phyloP scores from a whole-genome alignment of 2,329 filamentous ascomycete genomes.

The Cytospora paraplurivora region DNA sequence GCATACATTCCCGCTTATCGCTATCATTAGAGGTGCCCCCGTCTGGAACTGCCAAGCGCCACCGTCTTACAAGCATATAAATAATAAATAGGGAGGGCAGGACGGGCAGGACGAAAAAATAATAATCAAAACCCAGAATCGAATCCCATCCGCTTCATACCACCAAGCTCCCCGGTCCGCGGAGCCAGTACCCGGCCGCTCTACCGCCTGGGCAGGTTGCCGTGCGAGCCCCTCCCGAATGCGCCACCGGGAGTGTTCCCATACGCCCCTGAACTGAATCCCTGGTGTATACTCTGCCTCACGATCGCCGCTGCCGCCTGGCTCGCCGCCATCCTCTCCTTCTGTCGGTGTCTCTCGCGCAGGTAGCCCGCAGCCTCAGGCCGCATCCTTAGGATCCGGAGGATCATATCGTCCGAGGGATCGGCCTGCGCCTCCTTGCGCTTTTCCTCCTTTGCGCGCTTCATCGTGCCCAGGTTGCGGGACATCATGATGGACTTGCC shows the following conservation, averaged over 20 bases:
- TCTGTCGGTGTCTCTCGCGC: conserved; percentile 87
- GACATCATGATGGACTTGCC: conserved; percentile 89
- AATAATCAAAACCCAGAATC: conserved; percentile 8
- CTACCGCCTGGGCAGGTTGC: conserved; percentile 51
- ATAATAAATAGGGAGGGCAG: conserved; percentile 1
- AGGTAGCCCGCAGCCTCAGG: conserved; percentile 87
- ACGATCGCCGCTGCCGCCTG: conserved; percentile 94
- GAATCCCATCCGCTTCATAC: conserved; percentile 5
- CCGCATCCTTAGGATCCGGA: conserved; percentile 91
- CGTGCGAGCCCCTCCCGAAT: conserved; percentile 41
- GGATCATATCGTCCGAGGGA: conserved; percentile 96
- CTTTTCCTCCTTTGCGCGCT: conserved; percentile 93
- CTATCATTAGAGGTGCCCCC: conserved; percentile 9
- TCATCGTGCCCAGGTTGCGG: conserved; percentile 94
- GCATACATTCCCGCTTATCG: conserved; percentile 13
- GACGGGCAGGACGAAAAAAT: not conserved
- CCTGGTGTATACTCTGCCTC: conserved; percentile 75
- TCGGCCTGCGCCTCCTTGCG: conserved; percentile 93
- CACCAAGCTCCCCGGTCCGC: not conserved
- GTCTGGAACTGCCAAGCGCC: conserved; percentile 1
- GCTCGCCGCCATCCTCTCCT: conserved; percentile 86
- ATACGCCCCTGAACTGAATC: conserved; percentile 50
- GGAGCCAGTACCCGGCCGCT: conserved; percentile 14
- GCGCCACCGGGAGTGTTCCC: conserved; percentile 44
- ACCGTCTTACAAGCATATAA: not conserved